Conservation (phyloP, 1,284 basidiomycete genomes). For the Ceratobasidium sp. region DNA sequence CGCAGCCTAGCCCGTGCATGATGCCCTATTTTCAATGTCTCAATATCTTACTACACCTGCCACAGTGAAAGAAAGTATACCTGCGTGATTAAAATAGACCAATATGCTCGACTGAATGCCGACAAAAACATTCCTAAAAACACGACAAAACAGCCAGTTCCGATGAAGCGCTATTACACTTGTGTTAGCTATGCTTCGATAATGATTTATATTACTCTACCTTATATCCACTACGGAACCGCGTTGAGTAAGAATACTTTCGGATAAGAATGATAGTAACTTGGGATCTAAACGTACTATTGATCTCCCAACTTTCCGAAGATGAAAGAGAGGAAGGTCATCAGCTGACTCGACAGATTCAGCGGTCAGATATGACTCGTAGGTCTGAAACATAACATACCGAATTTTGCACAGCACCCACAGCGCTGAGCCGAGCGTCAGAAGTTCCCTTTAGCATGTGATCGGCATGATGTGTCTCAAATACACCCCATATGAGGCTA, state of each 20-base stretch:
- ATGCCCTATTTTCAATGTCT: conserved; percentile 47
- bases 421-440: conserved; percentile 44
- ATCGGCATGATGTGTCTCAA: conserved; percentile 46
- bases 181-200: not conserved
- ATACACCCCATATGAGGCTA: conserved; percentile 49
- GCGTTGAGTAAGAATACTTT: too few species aligned
- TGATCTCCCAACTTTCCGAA: conserved; percentile 41
- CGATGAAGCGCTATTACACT: conserved; percentile 46
- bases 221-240: not conserved
- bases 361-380: not conserved
- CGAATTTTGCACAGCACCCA: conserved; percentile 46
- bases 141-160: conserved; percentile 47
- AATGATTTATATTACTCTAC: not conserved
- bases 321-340: not conserved
- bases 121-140: conserved; percentile 45
- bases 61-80: conserved; percentile 33
- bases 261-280: too few species aligned
- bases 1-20: conserved; percentile 48
- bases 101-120: conserved; percentile 50
- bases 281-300: conserved; percentile 33
- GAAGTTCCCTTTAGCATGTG: conserved; percentile 45
- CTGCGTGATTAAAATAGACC: conserved; percentile 52
- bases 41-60: conserved; percentile 34
- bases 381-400: conserved; percentile 28
- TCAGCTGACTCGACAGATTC: not conserved